These are phyloP conservation scores for Aureobasidium sp. DNA, from an alignment of 2,329 filamentous ascomycete species.

Conservation along the genomic window DNA sequence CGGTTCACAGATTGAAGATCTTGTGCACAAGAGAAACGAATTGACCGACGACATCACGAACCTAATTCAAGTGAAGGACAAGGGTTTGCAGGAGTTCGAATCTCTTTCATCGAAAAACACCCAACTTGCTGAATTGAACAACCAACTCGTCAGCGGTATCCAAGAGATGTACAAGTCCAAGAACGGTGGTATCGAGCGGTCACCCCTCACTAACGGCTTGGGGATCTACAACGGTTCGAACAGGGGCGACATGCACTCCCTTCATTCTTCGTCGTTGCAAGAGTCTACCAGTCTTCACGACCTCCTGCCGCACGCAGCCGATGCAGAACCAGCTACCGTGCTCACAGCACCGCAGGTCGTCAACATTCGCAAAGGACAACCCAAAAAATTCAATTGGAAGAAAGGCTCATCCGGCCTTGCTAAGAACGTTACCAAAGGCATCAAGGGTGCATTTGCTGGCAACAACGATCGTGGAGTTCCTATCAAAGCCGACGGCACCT, in stretches of 20 bases:
- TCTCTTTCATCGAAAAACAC: conserved; percentile 89
- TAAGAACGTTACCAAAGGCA: conserved; percentile 86
- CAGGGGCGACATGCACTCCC: conserved; percentile 30
- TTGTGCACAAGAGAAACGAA: conserved; percentile 79
- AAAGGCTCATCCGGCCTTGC: conserved; percentile 90
- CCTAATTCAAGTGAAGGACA: conserved; percentile 78
- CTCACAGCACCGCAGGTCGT: conserved; percentile 80
- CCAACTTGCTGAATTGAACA: conserved; percentile 90
- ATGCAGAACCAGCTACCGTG: conserved; percentile 51
- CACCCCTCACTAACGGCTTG: conserved; percentile 44
- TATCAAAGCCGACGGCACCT: conserved; percentile 19
- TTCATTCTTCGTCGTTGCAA: conserved; percentile 8
- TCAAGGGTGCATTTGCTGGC: conserved; percentile 78
- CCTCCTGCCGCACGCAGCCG: conserved; percentile 43
- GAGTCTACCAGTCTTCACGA: conserved; percentile 11
- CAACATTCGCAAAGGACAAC: conserved; percentile 87
- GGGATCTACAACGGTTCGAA: conserved; percentile 50
- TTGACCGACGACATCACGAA: conserved; percentile 77
- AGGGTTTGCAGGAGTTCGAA: conserved; percentile 91
- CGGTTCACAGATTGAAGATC: conserved; percentile 66
- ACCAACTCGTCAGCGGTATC: conserved; percentile 87
- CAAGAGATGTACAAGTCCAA: conserved; percentile 79
- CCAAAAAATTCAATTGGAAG: conserved; percentile 98
- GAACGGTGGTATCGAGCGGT: conserved; percentile 24
- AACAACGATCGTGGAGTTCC: conserved; percentile 16